These are phyloP conservation scores for Xylaria longipes DNA, from an alignment of 495 filamentous ascomycete species.

Conservation along the genomic window DNA sequence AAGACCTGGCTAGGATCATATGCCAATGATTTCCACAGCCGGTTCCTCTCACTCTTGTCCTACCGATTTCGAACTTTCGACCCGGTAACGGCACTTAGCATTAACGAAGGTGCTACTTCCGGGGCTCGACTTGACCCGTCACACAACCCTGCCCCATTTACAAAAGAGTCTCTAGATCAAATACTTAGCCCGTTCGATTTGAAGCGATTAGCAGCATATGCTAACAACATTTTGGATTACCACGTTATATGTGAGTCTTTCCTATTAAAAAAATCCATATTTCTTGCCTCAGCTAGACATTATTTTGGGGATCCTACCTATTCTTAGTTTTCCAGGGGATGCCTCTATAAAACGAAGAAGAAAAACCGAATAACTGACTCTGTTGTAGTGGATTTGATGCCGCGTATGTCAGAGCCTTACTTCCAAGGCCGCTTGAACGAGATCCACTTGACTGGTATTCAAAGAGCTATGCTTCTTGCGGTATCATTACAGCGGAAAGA, in stretches of 20 bases:
- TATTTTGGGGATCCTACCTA: background rate
- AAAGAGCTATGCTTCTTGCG: slow-evolving; percentile 83
- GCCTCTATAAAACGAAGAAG: background rate
- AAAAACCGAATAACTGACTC: background rate
- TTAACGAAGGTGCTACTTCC: slow-evolving; percentile 81
- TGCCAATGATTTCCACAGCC: slow-evolving; percentile 87
- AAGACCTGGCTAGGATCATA: slow-evolving; percentile 87
- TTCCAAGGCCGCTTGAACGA: slow-evolving; percentile 76
- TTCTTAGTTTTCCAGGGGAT: background rate
- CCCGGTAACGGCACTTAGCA: slow-evolving; percentile 78
- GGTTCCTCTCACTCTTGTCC: slow-evolving; percentile 85
- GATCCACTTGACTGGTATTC: slow-evolving; percentile 76
- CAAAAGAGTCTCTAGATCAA: slow-evolving; percentile 74
- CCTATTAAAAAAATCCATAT: background rate
- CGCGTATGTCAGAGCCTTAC: slow-evolving; percentile 77
- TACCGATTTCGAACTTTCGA: slow-evolving; percentile 93
- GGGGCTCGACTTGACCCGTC: slow-evolving; percentile 68
- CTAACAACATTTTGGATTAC: slow-evolving; percentile 96
- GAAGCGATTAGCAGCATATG: slow-evolving; percentile 92
- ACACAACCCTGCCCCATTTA: slow-evolving; percentile 59
- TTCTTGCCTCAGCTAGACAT: background rate
- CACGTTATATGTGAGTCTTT: slow-evolving; percentile 75
- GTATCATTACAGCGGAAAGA: slow-evolving; percentile 90
- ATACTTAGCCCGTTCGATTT: slow-evolving; percentile 89
- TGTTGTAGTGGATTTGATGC: slow-evolving; percentile 76